Base-by-base conservation (phyloP, 2,329 filamentous ascomycete genomes). In the Daldinia eschscholtzii region DNA sequence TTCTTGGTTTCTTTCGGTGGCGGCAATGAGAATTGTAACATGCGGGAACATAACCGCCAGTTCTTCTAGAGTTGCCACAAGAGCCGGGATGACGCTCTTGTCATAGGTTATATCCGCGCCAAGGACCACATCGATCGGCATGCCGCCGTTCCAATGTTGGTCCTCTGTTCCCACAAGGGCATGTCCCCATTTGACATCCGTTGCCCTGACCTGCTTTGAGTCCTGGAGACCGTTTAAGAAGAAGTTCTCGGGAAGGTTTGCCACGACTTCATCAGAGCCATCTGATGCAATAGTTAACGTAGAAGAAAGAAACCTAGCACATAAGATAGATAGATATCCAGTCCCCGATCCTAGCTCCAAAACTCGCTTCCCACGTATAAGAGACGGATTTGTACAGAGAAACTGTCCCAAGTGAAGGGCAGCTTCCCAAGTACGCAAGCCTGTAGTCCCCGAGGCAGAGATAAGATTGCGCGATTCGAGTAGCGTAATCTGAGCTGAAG, bases 51-150 rank as follows among this genome's bases (percentile, higher is more conserved):
- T 75, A 1, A 82, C 81, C 56, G 92, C 87, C 12, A 93, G 81
- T 57, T 90, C 86, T 35, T 84, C 80, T 58, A 94, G 78, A 2
- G 92, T 93, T 2, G 83, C 85, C 2, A 92, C 83, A 26, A 95
- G 82, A 1, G 87, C 82, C 0, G 89, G 87, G 57, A 92, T 89
- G 46, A 88, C 84, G 39, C 82, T 82, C 67, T 83, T 83, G 76
- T 95, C 92, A 78, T 94, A 95, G 0, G 91, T 94, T 79, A 95
- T 87, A 77, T 95, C 92, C 37, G 92, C 91, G 3, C 92, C 93
- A 30, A 95, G 79, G 2, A 94, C 85, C 4, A 93, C 79, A 77
- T 94, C 90, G 50, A 88, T 77, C 2, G 76, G 73, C 4, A 76
- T 75, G 18, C 82, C 83, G 20, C 80, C 81, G 71, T 85, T 84